Evolutionary conservation across 345 rosid species (phyloP).

Genomic region (Conringia planisiliqua): DNA sequence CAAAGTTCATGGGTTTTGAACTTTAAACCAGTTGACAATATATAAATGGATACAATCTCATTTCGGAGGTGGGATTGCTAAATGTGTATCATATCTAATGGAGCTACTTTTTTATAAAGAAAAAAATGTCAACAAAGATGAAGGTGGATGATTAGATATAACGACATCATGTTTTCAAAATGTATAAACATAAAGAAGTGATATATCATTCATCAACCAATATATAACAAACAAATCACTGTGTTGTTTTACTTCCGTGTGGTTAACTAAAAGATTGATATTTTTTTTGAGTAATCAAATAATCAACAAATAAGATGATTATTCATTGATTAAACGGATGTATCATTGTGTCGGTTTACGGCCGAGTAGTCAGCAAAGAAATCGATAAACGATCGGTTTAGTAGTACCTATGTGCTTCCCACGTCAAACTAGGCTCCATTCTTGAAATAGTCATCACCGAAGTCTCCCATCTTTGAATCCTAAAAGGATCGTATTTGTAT

Average conservation of each 20-base stretch:
- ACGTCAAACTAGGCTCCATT: constrained; percentile 14
- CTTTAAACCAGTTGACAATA: background rate
- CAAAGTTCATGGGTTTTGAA: background rate
- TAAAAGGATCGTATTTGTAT: constrained; percentile 28
- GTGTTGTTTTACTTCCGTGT: background rate
- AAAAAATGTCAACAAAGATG: background rate
- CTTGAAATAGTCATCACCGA: constrained; percentile 4
- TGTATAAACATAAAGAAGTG: background rate
- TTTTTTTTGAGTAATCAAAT: background rate
- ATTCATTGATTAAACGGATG: background rate
- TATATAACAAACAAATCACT: background rate
- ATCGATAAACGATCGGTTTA: background rate
- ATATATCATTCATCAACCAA: background rate
- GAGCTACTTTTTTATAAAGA: background rate
- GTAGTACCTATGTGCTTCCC: constrained; percentile 19
- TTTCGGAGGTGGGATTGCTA: background rate
- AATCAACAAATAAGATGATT: background rate
- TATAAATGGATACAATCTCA: background rate
- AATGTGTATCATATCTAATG: background rate
- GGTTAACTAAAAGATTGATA: background rate
- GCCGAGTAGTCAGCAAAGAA: background rate
- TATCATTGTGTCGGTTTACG: background rate
- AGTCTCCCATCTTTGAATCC: constrained; percentile 26
- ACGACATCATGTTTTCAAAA: background rate
- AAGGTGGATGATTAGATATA: background rate